Evolutionary conservation across 2,329 filamentous ascomycete species (phyloP).

Genomic region (Trichoderma pleuroti): DNA sequence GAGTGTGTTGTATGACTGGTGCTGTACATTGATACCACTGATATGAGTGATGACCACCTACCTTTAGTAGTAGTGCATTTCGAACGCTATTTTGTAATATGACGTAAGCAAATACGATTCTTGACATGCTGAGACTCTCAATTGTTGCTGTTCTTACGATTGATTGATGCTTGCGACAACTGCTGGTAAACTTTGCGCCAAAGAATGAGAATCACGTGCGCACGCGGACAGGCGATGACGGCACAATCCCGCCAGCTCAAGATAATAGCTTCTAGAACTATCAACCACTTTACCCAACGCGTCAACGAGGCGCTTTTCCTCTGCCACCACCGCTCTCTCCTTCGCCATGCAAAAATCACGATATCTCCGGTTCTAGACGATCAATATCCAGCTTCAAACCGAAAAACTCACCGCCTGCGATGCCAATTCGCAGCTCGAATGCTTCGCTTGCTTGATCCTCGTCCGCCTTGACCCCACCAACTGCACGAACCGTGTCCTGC

Average conservation of each 20-base stretch:
- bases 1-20: neutral
- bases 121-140: neutral
- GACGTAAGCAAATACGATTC: neutral
- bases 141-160: neutral
- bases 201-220: slow-evolving; percentile 6
- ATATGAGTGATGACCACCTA: neutral
- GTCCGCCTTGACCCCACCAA: slow-evolving; percentile 9
- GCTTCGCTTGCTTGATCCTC: neutral
- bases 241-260: neutral
- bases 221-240: slow-evolving; percentile 11
- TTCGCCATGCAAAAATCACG: neutral
- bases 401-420: neutral
- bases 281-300: neutral
- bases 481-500: neutral
- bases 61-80: neutral
- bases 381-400: neutral
- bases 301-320: slow-evolving; percentile 3
- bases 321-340: neutral
- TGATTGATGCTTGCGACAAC: neutral
- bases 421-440: slow-evolving; percentile 1
- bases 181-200: neutral
- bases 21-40: neutral
- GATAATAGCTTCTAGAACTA: neutral
- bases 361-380: neutral
- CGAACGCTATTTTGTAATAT: neutral